Evolutionary conservation across 495 filamentous ascomycete species (phyloP).

Genomic region (Tricharina praecox): DNA sequence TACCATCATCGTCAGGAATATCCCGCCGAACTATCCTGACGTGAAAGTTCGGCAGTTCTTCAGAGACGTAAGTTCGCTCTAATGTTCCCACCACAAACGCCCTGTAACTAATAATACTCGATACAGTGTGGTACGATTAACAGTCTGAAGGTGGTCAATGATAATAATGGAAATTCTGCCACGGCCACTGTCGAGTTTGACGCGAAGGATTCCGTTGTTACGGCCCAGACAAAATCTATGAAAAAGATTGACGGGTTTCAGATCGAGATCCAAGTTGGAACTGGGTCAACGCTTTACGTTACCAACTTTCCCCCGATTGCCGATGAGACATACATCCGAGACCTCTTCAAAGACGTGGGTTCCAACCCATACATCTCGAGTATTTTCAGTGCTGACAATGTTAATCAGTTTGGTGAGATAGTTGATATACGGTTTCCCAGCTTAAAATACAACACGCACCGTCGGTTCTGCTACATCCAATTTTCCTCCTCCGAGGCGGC

Average conservation of each 20-base stretch:
- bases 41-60: slow-evolving; percentile 73
- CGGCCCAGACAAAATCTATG: slow-evolving; percentile 61
- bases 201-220: slow-evolving; percentile 55
- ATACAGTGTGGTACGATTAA: slow-evolving; percentile 72
- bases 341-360: slow-evolving; percentile 49
- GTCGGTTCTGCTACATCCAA: slow-evolving; percentile 87
- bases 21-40: slow-evolving; percentile 52
- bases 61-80: slow-evolving; percentile 36
- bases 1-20: slow-evolving; percentile 58
- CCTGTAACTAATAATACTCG: too few species aligned
- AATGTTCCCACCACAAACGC: slow-evolving; percentile 10
- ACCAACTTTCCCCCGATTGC: slow-evolving; percentile 79
- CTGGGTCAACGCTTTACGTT: slow-evolving; percentile 66
- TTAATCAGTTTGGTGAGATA: slow-evolving; percentile 52
- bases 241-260: slow-evolving; percentile 53
- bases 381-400: slow-evolving; percentile 16
- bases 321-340: slow-evolving; percentile 62
- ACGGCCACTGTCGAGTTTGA: slow-evolving; percentile 75
- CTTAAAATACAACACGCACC: slow-evolving; percentile 68
- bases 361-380: slow-evolving; percentile 2
- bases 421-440: slow-evolving; percentile 77
- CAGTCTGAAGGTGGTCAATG: slow-evolving; percentile 44
- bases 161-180: slow-evolving; percentile 40
- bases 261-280: slow-evolving; percentile 55
- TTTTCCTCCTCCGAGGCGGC: slow-evolving; percentile 52